Evolutionary conservation across 108 stramenopile species (phyloP), one percentile per base, ranked within the genome.

Genomic region (Cyclotella sp.): DNA sequence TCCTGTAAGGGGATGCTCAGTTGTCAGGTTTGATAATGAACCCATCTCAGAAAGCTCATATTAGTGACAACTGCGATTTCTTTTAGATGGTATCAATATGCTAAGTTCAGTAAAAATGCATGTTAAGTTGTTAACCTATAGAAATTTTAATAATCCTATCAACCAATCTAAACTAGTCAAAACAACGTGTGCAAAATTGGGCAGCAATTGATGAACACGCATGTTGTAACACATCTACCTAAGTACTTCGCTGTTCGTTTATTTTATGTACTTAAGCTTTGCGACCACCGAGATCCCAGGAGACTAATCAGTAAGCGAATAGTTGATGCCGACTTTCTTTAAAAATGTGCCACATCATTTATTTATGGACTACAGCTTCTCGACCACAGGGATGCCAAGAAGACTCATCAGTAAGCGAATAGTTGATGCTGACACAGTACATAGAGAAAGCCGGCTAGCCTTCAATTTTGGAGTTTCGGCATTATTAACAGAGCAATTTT

Each of bases 221-320:
- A n/a, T n/a, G n/a, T n/a, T n/a, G n/a, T n/a, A n/a, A n/a, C n/a
- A n/a, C n/a, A n/a, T n/a, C n/a, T n/a, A n/a, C n/a, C n/a, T n/a
- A n/a, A n/a, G n/a, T n/a, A n/a, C n/a, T n/a, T n/a, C n/a, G 6
- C 34, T 34, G 34, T 34, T 34, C 34, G 6, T 19, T 51, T 51
- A 51, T 8, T 51, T 51, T 3, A 19, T 7, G 3, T 7, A 51
- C 68, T 90, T 98, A 26, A 99, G 84, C 54, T 88, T 84, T 68
- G 98, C 95, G 6, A 98, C 89, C 26, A 94, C 87, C 45, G 90
- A 74, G 42, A 99, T 97, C 99, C 99, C n/a, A 99, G 82, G 46
- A 99, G 82, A 57, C 69, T 70, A 82, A 99, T 82, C 52, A 90
- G 73, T 28, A 95, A 63, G 29, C 87, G 87, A 69, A 99, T 96